Percentiles rank a stretch among this genome's conserved stretches.
Evolutionary conservation across 768 basidiomycete genomes (phyloP).

Genomic region (Lactifluus piperatus): DNA sequence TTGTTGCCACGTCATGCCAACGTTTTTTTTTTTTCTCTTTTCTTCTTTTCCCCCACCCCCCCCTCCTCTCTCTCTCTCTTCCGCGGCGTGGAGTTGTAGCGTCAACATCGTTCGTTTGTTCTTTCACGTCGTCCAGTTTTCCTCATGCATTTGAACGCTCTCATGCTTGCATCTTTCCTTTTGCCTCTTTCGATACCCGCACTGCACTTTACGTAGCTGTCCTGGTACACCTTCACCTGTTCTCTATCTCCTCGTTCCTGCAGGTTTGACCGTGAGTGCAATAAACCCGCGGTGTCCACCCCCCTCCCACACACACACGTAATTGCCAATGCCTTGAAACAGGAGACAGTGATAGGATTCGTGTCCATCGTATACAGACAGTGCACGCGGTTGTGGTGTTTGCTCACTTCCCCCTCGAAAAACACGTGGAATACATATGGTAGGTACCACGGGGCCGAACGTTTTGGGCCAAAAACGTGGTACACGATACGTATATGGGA

Average conservation of each 20-base stretch:
- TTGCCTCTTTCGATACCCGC: conserved; percentile 9
- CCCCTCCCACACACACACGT: conserved; percentile 11
- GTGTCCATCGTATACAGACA: conserved; percentile 2
- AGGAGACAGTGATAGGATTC: background rate
- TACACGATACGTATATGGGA: background rate
- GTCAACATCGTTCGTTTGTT: background rate
- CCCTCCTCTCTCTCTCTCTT: background rate
- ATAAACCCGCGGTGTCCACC: conserved; percentile 11
- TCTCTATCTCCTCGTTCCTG: conserved; percentile 2
- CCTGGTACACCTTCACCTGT: conserved; percentile 14
- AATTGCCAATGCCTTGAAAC: background rate
- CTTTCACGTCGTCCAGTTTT: conserved; percentile 6
- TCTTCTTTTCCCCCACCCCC: no score
- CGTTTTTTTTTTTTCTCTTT: background rate
- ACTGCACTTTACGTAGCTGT: conserved; percentile 20
- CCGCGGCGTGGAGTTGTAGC: conserved; percentile 1
- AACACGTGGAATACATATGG: conserved; percentile 12
- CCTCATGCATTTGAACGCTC: conserved; percentile 2
- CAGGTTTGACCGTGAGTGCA: conserved; percentile 11
- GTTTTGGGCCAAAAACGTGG: background rate
- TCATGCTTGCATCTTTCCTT: conserved; percentile 9
- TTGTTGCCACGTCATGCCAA: conserved; percentile 20
- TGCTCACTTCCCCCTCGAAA: background rate
- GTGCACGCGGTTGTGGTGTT: background rate
- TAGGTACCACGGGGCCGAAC: background rate